Evolutionary conservation across 192 early-diverging fungal species (phyloP).

Genomic region (Coemansia sp.): DNA sequence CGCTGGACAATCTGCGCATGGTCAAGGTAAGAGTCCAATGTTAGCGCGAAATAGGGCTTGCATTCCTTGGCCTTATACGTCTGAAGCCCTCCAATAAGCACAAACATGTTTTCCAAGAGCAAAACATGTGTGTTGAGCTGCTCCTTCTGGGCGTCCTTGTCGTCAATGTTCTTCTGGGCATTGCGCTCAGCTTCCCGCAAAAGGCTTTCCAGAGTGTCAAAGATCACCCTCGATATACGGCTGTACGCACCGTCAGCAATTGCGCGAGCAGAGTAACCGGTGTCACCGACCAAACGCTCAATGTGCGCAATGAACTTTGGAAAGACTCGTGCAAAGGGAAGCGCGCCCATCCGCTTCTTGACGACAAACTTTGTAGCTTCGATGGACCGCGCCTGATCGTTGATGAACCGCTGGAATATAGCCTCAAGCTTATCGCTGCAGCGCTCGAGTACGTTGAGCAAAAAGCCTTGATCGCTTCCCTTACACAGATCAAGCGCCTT

Average conservation of each 20-base stretch:
- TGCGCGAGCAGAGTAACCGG: conserved; percentile 61
- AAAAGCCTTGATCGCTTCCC: conserved; percentile 71
- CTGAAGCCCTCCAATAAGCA: conserved; percentile 79
- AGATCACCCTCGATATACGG: conserved; percentile 76
- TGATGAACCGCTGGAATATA: conserved; percentile 80
- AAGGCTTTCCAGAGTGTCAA: conserved; percentile 82
- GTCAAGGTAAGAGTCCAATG: conserved; percentile 66
- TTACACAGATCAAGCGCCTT: conserved; percentile 65
- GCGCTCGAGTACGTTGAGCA: conserved; percentile 65
- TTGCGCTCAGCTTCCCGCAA: conserved; percentile 71
- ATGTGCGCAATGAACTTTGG: conserved; percentile 82
- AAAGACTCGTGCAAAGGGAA: conserved; percentile 87
- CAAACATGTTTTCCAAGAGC: conserved; percentile 93
- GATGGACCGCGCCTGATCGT: conserved; percentile 85
- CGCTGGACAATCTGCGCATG: conserved; percentile 84
- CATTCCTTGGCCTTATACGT: conserved; percentile 70
- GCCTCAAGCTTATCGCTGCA: conserved; percentile 63
- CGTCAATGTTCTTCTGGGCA: conserved; percentile 63
- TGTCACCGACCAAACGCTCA: conserved; percentile 57
- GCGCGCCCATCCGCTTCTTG: conserved; percentile 84
- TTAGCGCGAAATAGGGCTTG: conserved; percentile 55
- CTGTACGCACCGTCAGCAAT: conserved; percentile 81
- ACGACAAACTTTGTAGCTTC: conserved; percentile 89
- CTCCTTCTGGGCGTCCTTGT: conserved; percentile 76
- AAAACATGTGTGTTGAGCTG: conserved; percentile 87